Evolutionary conservation across 2,329 filamentous ascomycete genomes (phyloP).

Genomic region (Sordariomycetes sp.): DNA sequence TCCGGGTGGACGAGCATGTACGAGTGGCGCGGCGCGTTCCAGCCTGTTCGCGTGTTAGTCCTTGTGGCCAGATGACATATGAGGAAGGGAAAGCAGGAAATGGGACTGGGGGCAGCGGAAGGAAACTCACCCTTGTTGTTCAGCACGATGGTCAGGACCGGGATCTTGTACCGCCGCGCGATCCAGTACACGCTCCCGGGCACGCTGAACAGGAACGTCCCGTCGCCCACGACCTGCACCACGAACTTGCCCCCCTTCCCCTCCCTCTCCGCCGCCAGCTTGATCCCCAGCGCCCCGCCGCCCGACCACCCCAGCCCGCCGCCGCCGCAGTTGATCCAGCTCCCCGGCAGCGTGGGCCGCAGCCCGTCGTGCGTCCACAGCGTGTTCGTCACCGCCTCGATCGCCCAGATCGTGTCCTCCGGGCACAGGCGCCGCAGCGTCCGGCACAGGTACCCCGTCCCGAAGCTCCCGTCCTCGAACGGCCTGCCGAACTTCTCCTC

Average conservation of each 20-base stretch:
- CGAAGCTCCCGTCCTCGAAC: constrained; percentile 40
- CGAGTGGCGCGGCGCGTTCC: constrained; percentile 49
- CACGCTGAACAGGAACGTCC: constrained; percentile 44
- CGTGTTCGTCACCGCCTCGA: constrained; percentile 71
- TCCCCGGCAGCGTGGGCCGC: constrained; percentile 54
- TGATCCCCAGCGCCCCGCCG: constrained; percentile 65
- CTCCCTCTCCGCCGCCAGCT: constrained; percentile 47
- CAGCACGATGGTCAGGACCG: constrained; percentile 41
- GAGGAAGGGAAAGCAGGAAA: not conserved
- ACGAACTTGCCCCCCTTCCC: constrained; percentile 30
- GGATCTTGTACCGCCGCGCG: constrained; percentile 39
- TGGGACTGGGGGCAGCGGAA: not conserved
- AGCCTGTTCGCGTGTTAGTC: constrained; percentile 15
- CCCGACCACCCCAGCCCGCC: constrained; percentile 76
- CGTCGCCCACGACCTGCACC: constrained; percentile 45
- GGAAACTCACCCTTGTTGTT: constrained; percentile 39
- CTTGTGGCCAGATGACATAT: not conserved
- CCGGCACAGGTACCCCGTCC: constrained; percentile 27
- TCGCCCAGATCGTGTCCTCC: constrained; percentile 55
- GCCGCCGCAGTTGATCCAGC: constrained; percentile 73
- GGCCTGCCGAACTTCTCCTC: constrained; percentile 40
- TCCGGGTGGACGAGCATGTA: constrained; percentile 47
- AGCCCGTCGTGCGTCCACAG: constrained; percentile 60
- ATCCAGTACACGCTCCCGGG: constrained; percentile 48
- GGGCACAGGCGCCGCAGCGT: constrained; percentile 21